Base-by-base conservation (phyloP, 495 filamentous ascomycete species). In the Penicillium pancosmium region DNA sequence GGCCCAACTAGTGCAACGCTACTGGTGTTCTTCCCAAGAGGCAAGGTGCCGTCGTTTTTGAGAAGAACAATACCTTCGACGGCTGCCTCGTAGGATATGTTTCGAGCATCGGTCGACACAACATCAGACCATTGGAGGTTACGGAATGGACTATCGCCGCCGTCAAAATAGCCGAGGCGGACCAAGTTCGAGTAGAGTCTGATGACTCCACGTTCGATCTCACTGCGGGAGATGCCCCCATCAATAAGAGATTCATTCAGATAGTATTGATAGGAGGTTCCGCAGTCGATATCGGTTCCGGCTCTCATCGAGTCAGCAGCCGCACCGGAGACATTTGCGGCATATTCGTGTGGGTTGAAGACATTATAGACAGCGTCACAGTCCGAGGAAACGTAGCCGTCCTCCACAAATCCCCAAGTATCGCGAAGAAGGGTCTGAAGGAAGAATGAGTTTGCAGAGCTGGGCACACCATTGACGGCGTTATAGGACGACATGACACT, bases 401-500 rank as follows among this genome's bases (percentile, higher is more conserved):
- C 75, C 23, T 81, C 76, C 34, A 70, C 64, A 52, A 77, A 77
- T 16, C 59, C 61, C 64, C 73, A 77, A n/a, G 59, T 78, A 54
- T 84, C 81, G 5, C 85, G 80, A 0, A 88, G 74, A 11, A 88
- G 70, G 0, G 80, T 83, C 57, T 86, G 76, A 0, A 87, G 75
- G 18, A 86, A 70, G 66, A 81, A 87, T 1, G 76, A 68, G 52
- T 83, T 80, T 4, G 82, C 76, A 43, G 82, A 85, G 35, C 78
- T 76, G 2, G 84, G 84, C 1, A 84, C 78, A 1, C 84, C 84
- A 50, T 86, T 86, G 19, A 87, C 80, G 0, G 83, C 73, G 62
- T 86, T 86, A 62, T 87, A 87, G 5, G 80, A 82, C 50, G 83
- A 84, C 84, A 87, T 86, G 19, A 84, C 70, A 41, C 80, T 82